Base-by-base conservation (phyloP, 2,329 filamentous ascomycete species). In the Amauroascus verrucosus region DNA sequence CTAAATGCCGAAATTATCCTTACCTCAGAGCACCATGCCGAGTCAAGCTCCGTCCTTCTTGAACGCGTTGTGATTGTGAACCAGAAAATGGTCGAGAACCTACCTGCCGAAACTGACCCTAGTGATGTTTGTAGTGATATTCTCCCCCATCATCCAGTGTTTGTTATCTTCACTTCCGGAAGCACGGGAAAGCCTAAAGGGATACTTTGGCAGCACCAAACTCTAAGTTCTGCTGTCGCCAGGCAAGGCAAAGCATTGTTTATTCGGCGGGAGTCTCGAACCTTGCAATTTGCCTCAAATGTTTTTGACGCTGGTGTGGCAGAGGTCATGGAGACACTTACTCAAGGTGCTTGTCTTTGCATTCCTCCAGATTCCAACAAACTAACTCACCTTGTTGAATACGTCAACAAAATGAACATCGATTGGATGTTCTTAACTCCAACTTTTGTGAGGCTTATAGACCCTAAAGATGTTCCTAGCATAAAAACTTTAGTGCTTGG, bases 271-370 rank as follows among this genome's bases (percentile, higher is more conserved):
- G 65, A 73, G 0, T 82, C 80, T 3, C 72, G 83, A 2, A 79
- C 84, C 8, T 75, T 82, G 8, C 76, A 80, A 54, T 73, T 79
- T 53, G 18, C 53, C 14, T 28, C 48, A 1, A 48, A 51, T 26
- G 43, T 18, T 8, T 22, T 47, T 24, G 16, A 30, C 26, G 88
- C 94, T 3, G 91, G 86, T 0, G 83, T 94, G 3, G 93, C 93
- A 65, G 88, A 94, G 65, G 88, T 90, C 7, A 93, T 94, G 6
- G 52, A 43, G 6, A 53, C 56, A 6, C 51, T 60, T 3, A 43
- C 43, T 14, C 9, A 18, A 18, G 72, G 73, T 48, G 73, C 71
- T 13, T 70, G 67, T 28, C 59, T 75, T 14, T 74, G 72, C 54
- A 67, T 75, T 6, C 72, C 70, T 1, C 67, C 68, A 53, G 59